Percentiles rank a stretch among this genome's conserved stretches.
Evolutionary conservation across 2,329 filamentous ascomycete genomes (phyloP).

Genomic region (Fusarium albidum): DNA sequence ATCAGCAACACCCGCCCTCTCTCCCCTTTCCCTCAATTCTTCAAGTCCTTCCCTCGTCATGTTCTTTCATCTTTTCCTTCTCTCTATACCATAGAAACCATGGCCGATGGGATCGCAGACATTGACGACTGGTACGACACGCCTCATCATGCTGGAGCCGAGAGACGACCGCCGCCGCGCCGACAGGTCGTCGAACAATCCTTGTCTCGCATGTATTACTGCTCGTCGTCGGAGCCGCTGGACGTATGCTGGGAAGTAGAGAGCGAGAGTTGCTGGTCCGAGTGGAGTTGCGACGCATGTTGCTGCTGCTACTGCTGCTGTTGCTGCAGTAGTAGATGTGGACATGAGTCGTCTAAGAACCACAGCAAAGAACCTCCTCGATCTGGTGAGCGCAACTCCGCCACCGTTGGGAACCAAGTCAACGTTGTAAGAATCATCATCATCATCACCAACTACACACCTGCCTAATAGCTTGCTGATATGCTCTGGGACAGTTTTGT

Average conservation of each 20-base stretch:
- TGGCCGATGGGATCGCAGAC: conserved; percentile 23
- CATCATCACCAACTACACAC: too few species aligned
- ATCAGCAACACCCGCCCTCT: too few species aligned
- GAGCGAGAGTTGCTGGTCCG: conserved; percentile 8
- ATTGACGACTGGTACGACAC: conserved; percentile 10
- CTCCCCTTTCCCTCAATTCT: neutral
- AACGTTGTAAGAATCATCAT: conserved; percentile 1
- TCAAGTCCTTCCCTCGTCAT: too few species aligned
- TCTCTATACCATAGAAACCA: neutral
- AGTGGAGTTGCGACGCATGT: conserved; percentile 15
- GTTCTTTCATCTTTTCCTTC: too few species aligned
- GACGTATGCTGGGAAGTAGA: conserved; percentile 13
- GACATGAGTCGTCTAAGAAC: neutral
- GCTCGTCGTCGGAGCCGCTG: neutral
- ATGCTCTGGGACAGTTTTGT: neutral
- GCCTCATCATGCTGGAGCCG: neutral
- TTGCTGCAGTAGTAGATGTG: conserved; percentile 15
- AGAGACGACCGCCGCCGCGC: neutral
- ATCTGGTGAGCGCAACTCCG: neutral
- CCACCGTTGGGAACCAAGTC: neutral
- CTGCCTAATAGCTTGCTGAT: neutral
- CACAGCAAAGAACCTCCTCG: too few species aligned
- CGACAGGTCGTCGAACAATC: neutral
- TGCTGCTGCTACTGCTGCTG: conserved; percentile 24
- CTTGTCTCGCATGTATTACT: neutral